Conservation (phyloP, 148 eudicot genomes). For the Fagopyrum homotropicum region DNA sequence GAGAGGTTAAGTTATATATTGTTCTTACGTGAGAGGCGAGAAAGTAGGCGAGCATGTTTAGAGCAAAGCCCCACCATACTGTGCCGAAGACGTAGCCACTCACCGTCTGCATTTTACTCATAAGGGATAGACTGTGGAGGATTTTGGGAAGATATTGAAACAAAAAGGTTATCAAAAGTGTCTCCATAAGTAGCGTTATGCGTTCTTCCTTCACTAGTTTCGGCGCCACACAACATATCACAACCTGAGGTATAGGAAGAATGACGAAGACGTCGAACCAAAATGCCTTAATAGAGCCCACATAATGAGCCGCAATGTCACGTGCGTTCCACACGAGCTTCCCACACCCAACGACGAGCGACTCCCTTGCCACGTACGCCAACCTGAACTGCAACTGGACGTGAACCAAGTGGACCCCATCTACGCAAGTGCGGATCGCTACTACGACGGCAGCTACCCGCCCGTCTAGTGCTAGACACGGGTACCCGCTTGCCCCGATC, state of each 20-base stretch:
- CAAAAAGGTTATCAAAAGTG: slow-evolving; percentile 58
- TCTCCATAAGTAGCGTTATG: slow-evolving; percentile 62
- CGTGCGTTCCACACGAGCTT: slow-evolving; percentile 94
- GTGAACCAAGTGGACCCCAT: slow-evolving; percentile 66
- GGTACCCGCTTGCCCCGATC: slow-evolving; percentile 51
- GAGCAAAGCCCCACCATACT: slow-evolving; percentile 96
- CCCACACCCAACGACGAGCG: slow-evolving; percentile 94
- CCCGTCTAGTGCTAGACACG: slow-evolving; percentile 76
- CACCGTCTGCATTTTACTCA: slow-evolving; percentile 90
- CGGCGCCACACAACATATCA: slow-evolving; percentile 75
- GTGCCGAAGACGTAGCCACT: slow-evolving; percentile 92
- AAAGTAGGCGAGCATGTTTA: slow-evolving; percentile 87
- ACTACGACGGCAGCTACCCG: slow-evolving; percentile 52
- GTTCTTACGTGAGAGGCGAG: slow-evolving; percentile 20
- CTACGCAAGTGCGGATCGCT: slow-evolving; percentile 52
- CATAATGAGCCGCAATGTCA: slow-evolving; percentile 64
- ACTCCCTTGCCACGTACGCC: slow-evolving; percentile 86
- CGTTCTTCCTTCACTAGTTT: slow-evolving; percentile 55
- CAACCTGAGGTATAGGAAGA: slow-evolving; percentile 96
- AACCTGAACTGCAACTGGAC: slow-evolving; percentile 84
- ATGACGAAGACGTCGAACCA: slow-evolving; percentile 88
- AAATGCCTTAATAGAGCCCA: slow-evolving; percentile 60
- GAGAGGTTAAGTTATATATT: no score
- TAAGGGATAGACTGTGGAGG: slow-evolving; percentile 54
- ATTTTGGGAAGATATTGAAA: slow-evolving; percentile 84